Evolutionary conservation across 345 rosid genomes (phyloP).

Genomic region (Hibiscus syriacus): DNA sequence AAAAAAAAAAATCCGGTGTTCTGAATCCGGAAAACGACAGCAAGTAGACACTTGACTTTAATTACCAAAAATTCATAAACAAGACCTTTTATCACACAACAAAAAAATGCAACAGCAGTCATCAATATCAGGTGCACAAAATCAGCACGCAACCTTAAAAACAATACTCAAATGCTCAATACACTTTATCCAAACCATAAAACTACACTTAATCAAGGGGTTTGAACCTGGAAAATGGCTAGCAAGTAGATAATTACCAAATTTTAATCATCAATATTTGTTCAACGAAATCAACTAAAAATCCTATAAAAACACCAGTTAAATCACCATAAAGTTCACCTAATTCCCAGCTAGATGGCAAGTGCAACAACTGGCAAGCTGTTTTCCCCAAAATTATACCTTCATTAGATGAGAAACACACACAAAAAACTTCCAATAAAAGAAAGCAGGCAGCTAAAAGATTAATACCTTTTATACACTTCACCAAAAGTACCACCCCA

Average conservation of each 20-base stretch:
- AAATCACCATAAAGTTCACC: too few species aligned
- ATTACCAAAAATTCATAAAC: too few species aligned
- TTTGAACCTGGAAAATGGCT: background rate
- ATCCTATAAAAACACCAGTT: too few species aligned
- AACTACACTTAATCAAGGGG: background rate
- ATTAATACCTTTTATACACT: conserved; percentile 70
- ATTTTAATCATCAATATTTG: too few species aligned
- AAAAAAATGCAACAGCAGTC: too few species aligned
- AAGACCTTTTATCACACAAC: background rate
- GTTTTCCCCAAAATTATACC: too few species aligned
- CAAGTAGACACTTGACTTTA: too few species aligned
- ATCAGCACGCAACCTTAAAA: background rate
- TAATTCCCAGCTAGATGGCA: background rate
- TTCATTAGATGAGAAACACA: too few species aligned
- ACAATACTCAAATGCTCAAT: background rate
- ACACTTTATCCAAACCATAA: background rate
- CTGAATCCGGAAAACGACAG: too few species aligned
- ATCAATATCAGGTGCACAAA: background rate
- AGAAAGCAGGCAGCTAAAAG: conserved; percentile 6
- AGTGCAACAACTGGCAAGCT: too few species aligned
- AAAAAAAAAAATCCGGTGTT: too few species aligned
- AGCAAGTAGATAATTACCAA: background rate
- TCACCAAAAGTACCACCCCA: conserved; percentile 99
- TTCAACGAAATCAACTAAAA: too few species aligned
- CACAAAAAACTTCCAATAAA: background rate